These are phyloP conservation scores for Hypholoma sublateritium DNA, from an alignment of 768 basidiomycete genomes.

Conservation along the genomic window DNA sequence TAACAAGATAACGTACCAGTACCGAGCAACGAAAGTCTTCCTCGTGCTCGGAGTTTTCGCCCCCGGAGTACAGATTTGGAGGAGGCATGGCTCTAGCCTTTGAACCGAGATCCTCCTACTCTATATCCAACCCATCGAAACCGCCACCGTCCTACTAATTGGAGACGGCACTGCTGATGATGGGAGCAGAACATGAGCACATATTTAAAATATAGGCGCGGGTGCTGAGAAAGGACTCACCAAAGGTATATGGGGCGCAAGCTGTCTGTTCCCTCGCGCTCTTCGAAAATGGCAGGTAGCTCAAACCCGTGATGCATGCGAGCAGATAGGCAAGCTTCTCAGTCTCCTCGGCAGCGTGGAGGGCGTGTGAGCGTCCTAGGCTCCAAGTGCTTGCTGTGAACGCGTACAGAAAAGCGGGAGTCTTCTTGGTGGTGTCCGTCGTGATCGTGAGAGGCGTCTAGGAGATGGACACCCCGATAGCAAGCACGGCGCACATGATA, in stretches of 20 bases:
- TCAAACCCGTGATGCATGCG: slow-evolving; percentile 57
- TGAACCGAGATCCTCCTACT: neutral
- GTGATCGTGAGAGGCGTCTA: neutral
- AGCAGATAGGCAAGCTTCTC: slow-evolving; percentile 53
- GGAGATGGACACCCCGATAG: slow-evolving; percentile 46
- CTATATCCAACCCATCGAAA: neutral
- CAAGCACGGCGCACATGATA: slow-evolving; percentile 55
- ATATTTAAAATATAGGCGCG: neutral
- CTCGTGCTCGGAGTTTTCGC: slow-evolving; percentile 1
- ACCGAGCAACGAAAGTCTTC: slow-evolving; percentile 43
- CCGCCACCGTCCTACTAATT: slow-evolving; percentile 6
- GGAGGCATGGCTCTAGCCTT: neutral
- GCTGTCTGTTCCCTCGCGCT: neutral
- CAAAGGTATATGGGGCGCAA: neutral
- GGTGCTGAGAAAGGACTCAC: neutral
- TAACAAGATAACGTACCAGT: slow-evolving; percentile 57
- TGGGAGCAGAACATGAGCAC: neutral
- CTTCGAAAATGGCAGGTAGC: slow-evolving; percentile 28
- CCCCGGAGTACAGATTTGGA: neutral
- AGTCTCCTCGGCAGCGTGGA: slow-evolving; percentile 20
- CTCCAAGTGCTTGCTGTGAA: slow-evolving; percentile 35
- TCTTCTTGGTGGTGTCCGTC: slow-evolving; percentile 6
- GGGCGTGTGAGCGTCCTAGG: slow-evolving; percentile 34
- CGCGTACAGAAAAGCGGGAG: slow-evolving; percentile 32
- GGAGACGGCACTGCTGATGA: neutral